These are phyloP conservation scores for Boletus mariae DNA, from an alignment of 1,284 basidiomycete species.

Conservation along the genomic window DNA sequence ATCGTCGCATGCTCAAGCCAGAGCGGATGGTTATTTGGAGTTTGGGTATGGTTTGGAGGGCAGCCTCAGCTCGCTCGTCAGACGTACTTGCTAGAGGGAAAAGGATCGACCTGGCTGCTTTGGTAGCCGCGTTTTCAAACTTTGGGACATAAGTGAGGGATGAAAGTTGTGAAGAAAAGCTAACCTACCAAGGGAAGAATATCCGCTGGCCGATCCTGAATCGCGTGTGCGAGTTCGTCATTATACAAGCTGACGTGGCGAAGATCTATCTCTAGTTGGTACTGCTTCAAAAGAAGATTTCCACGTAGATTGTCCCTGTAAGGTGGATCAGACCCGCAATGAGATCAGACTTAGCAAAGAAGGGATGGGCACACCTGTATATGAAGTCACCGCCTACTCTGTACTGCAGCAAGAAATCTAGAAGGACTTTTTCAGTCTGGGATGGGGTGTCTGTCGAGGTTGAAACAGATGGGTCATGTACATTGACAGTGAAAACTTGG, in stretches of 20 bases:
- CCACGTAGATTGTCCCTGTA: constrained; percentile 85
- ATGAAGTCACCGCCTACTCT: constrained; percentile 86
- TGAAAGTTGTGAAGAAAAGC: neutral
- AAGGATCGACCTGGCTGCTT: constrained; percentile 76
- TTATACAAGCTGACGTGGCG: constrained; percentile 89
- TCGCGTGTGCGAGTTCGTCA: constrained; percentile 87
- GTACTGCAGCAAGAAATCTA: constrained; percentile 84
- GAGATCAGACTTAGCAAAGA: neutral
- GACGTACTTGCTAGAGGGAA: constrained; percentile 61
- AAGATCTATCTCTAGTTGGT: constrained; percentile 90
- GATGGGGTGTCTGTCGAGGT: constrained; percentile 66
- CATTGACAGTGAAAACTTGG: constrained; percentile 74
- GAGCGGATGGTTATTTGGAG: constrained; percentile 90
- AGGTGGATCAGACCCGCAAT: constrained; percentile 4
- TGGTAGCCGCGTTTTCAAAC: constrained; percentile 88
- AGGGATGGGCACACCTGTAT: constrained; percentile 56
- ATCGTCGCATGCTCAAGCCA: constrained; percentile 88
- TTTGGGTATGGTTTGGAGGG: constrained; percentile 70
- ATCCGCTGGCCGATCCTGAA: constrained; percentile 88
- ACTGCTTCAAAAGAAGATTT: constrained; percentile 87
- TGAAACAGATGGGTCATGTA: constrained; percentile 56
- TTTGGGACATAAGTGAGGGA: constrained; percentile 31
- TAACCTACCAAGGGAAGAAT: constrained; percentile 77
- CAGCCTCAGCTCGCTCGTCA: constrained; percentile 52
- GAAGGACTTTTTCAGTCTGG: constrained; percentile 75